A percentile compares a stretch with the other conserved stretches of the same genome.
Conservation (phyloP, 768 basidiomycete genomes). For the Hemileccinum impolitum region DNA sequence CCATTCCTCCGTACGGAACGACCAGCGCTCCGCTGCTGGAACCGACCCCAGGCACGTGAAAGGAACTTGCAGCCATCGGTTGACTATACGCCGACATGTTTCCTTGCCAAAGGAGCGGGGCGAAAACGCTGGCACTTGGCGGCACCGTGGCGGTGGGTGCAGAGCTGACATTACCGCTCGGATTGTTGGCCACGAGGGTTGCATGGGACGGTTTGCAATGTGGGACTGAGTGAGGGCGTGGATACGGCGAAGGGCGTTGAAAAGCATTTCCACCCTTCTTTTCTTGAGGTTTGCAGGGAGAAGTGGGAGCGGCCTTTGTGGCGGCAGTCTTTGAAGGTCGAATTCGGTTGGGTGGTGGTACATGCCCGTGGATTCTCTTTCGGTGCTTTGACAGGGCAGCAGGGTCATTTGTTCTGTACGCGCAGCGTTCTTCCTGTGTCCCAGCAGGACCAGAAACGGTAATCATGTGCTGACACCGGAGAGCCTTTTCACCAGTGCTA, state of each 20-base stretch:
- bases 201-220: background rate
- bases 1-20: background rate
- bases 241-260: background rate
- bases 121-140: background rate
- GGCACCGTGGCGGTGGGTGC: background rate
- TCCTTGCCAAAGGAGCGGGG: slow-evolving; percentile 1
- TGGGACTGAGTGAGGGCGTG: background rate
- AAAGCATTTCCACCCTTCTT: background rate
- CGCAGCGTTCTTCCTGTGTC: slow-evolving; percentile 3
- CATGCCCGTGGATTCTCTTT: slow-evolving; percentile 18
- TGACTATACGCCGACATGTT: background rate
- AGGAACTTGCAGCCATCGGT: no score
- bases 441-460: background rate
- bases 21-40: background rate
- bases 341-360: slow-evolving; percentile 9
- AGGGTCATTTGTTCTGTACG: slow-evolving; percentile 23
- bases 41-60: background rate
- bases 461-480: slow-evolving; percentile 8
- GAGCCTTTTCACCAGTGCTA: slow-evolving; percentile 22
- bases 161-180: background rate
- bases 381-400: slow-evolving; percentile 26
- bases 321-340: background rate
- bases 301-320: background rate
- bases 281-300: background rate
- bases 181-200: background rate